Conservation (phyloP, 1,284 basidiomycete genomes). For the Volvariella volvacea region DNA sequence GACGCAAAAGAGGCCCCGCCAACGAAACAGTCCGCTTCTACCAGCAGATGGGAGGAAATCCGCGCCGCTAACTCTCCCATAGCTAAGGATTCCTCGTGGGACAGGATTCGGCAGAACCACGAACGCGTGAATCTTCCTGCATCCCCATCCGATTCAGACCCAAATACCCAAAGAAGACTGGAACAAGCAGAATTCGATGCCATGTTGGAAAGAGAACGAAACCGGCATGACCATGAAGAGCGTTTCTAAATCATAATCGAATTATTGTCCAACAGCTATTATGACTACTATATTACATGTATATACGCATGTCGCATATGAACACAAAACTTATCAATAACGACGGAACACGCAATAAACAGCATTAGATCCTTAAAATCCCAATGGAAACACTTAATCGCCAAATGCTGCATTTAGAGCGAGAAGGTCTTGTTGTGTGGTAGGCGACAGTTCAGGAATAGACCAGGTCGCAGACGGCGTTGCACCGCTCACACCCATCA, state of each 20-base stretch:
- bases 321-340: too few species aligned
- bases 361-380: too few species aligned
- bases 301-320: not conserved
- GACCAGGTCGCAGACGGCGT: constrained; percentile 9
- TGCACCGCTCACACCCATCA: constrained; percentile 9
- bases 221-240: constrained; percentile 15
- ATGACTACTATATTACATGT: not conserved
- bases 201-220: constrained; percentile 50
- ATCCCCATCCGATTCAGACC: not conserved
- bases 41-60: constrained; percentile 57
- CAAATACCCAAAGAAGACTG: constrained; percentile 21
- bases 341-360: too few species aligned
- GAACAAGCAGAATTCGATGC: constrained; percentile 56
- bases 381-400: too few species aligned
- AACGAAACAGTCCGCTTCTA: constrained; percentile 10
- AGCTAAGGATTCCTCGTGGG: constrained; percentile 54
- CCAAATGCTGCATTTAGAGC: too few species aligned
- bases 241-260: constrained; percentile 4
- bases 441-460: too few species aligned
- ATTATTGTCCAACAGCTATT: constrained; percentile 1
- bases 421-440: too few species aligned
- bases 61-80: constrained; percentile 44
- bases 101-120: constrained; percentile 53
- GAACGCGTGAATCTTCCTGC: constrained; percentile 24
- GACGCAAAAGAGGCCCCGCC: constrained; percentile 10